Conservation (phyloP, 768 basidiomycete species). For the Suillus weaverae region DNA sequence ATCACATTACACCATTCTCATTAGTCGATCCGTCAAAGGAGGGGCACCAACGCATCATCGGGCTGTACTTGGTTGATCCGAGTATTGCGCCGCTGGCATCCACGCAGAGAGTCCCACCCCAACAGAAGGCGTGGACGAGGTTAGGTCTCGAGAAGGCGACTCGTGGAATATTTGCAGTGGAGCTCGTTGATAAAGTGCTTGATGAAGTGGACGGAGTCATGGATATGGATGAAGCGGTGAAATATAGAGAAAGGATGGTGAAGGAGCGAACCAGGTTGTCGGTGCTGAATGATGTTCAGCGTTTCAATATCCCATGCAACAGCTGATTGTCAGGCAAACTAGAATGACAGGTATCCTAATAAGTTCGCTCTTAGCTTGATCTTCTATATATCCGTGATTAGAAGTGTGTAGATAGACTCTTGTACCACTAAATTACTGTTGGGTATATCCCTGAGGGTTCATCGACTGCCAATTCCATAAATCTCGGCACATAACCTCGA, state of each 20-base stretch:
- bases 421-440: slow-evolving; percentile 19
- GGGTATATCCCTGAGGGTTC: slow-evolving; percentile 76
- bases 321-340: slow-evolving; percentile 16
- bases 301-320: slow-evolving; percentile 54
- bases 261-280: slow-evolving; percentile 38
- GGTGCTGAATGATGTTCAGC: slow-evolving; percentile 41
- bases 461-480: slow-evolving; percentile 99
- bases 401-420: slow-evolving; percentile 17
- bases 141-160: slow-evolving; percentile 30
- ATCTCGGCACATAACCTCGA: slow-evolving; percentile 94
- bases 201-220: slow-evolving; percentile 41
- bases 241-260: slow-evolving; percentile 32
- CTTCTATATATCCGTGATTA: slow-evolving; percentile 21
- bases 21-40: slow-evolving; percentile 41
- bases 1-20: slow-evolving; percentile 39
- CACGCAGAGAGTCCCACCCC: slow-evolving; percentile 47
- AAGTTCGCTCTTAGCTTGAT: slow-evolving; percentile 1
- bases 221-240: slow-evolving; percentile 37
- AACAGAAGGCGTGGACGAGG: slow-evolving; percentile 48
- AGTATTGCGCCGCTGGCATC: slow-evolving; percentile 42
- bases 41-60: slow-evolving; percentile 45
- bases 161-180: slow-evolving; percentile 20
- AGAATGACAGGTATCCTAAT: slow-evolving; percentile 2
- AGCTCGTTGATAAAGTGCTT: slow-evolving; percentile 45
- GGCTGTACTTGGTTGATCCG: slow-evolving; percentile 52